Conservation (phyloP, 1,284 basidiomycete genomes). For the Trichosporon sp. region DNA sequence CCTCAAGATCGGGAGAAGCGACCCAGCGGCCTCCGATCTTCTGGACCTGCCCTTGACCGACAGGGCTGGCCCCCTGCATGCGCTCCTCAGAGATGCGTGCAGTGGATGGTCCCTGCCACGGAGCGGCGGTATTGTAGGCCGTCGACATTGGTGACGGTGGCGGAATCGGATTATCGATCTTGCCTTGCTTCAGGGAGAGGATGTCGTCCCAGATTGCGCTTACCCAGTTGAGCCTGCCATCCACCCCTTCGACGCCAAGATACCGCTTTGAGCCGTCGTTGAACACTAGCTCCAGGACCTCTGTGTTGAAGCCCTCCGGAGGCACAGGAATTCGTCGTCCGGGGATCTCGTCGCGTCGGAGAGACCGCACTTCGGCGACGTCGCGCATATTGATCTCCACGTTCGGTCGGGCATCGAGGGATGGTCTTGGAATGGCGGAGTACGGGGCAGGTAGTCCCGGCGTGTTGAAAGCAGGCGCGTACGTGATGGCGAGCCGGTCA, state of each 20-base stretch:
- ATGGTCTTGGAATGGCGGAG: constrained; percentile 25
- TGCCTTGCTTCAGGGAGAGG: constrained; percentile 1
- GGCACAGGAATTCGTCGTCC: constrained; percentile 32
- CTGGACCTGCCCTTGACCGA: constrained; percentile 26
- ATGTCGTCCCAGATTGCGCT: constrained; percentile 34
- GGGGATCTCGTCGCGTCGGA: constrained; percentile 37
- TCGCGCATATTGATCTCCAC: constrained; percentile 34
- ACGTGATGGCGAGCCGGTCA: constrained; percentile 22
- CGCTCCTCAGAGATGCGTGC: neutral
- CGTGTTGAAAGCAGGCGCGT: constrained; percentile 8
- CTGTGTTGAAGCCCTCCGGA: constrained; percentile 36
- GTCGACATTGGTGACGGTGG: neutral
- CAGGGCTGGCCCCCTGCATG: neutral
- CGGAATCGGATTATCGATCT: constrained; percentile 1
- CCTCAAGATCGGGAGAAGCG: constrained; percentile 16
- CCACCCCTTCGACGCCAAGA: constrained; percentile 40
- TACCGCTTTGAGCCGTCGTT: constrained; percentile 35
- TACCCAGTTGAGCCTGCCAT: constrained; percentile 38
- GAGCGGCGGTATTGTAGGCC: neutral
- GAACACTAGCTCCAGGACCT: constrained; percentile 41
- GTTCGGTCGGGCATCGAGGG: constrained; percentile 18
- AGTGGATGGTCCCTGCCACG: neutral
- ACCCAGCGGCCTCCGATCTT: constrained; percentile 43
- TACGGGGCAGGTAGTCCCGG: constrained; percentile 15
- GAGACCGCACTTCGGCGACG: constrained; percentile 36